Conservation (phyloP, 352 stramenopile genomes). For the Phytopythium litorale region DNA sequence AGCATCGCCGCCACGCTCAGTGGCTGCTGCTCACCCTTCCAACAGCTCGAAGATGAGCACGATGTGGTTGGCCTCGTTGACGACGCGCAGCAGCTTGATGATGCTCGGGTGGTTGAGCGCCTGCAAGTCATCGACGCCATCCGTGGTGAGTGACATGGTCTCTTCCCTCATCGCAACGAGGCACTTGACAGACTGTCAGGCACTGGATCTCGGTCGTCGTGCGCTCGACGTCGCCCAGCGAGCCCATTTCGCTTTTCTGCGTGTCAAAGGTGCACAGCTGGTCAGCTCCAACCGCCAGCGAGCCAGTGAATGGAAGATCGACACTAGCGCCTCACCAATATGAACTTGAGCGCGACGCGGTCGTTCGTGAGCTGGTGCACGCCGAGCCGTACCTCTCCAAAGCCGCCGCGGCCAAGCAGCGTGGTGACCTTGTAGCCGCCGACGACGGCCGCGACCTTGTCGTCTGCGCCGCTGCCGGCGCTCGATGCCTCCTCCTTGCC, state of each 20-base stretch:
- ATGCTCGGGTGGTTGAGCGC: conserved; percentile 86
- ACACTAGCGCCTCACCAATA: conserved; percentile 34
- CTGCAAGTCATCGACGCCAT: conserved; percentile 11
- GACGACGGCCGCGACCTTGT: conserved; percentile 68
- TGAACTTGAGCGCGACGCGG: conserved; percentile 87
- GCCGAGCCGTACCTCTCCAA: conserved; percentile 72
- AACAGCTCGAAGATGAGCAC: conserved; percentile 85
- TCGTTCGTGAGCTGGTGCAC: conserved; percentile 84
- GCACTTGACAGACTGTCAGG: conserved; percentile 44
- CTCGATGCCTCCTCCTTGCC: conserved; percentile 37
- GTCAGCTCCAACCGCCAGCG: background rate
- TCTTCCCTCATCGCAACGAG: too few species aligned
- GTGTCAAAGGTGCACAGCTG: conserved; percentile 4
- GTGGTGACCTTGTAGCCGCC: conserved; percentile 80
- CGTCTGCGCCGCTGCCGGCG: conserved; percentile 19
- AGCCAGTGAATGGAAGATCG: too few species aligned
- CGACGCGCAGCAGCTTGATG: conserved; percentile 83
- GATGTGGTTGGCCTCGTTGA: conserved; percentile 84
- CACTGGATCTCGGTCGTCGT: conserved; percentile 88
- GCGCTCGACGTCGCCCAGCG: conserved; percentile 81
- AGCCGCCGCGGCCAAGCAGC: conserved; percentile 72
- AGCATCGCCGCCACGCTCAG: too few species aligned
- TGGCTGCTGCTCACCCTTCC: conserved; percentile 43
- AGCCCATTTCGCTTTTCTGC: conserved; percentile 86
- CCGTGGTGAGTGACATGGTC: background rate